Evolutionary conservation across 106 monocot genomes (phyloP), one percentile per base, ranked within the genome.

Genomic region (Acanthochlamys bracteata): DNA sequence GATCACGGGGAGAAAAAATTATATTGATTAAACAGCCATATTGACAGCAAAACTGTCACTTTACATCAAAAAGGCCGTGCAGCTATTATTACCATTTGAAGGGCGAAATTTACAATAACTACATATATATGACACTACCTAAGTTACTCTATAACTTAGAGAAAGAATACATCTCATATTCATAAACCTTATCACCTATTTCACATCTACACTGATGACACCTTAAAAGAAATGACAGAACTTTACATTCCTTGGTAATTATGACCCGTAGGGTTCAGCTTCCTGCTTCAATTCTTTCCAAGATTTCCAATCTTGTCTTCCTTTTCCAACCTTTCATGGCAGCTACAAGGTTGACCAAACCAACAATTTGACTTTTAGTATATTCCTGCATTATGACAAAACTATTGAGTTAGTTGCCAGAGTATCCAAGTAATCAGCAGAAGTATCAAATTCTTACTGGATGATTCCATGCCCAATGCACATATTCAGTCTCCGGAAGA

Each of bases 401-500:
- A 26, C 4, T 9, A 25, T 55, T 6, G 16, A 7, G 57, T 43
- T 20, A 25, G 16, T 65, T 12, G n/a, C 15, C 20, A 25, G 13
- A 66, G 45, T 43, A 43, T 20, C 20, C 13, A 4, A 8, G 52
- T 27, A 20, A 11, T 9, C 7, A 33, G 25, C 19, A 24, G 23
- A 39, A 9, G 56, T 20, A 58, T 20, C 20, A 24, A 13, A 75
- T 52, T 57, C 75, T 69, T 80, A 96, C 91, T 0, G 78, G 88
- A 83, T 96, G 96, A 75, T 82, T 73, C 41, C 83, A 84, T 52
- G 96, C 96, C 96, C 96, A 96, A 64, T 96, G 80, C 25, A 91
- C 91, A 56, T 91, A 96, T 55, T 96, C 96, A 0, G 96, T 96
- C 73, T 96, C 96, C 26, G 96, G 96, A 60, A 96, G 88, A 81